A percentile compares a stretch with the other conserved stretches of the same genome.
Evolutionary conservation across 1,284 basidiomycete genomes (phyloP).

Genomic region (Moniliophthora roreri): DNA sequence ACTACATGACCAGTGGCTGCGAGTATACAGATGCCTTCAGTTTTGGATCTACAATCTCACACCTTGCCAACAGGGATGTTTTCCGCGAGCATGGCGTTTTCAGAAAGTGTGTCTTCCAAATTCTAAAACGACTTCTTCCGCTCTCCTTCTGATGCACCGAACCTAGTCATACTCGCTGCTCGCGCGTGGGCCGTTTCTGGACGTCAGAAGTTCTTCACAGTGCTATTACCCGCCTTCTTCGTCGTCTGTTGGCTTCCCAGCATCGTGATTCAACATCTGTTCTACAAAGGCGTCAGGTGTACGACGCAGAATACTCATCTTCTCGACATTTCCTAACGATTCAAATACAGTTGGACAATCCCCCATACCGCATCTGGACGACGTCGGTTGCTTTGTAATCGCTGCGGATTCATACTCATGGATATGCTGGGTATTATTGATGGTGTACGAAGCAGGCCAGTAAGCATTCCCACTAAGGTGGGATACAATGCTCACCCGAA

Average conservation of each 20-base stretch:
- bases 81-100: not conserved
- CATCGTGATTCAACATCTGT: not conserved
- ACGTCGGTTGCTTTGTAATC: not conserved
- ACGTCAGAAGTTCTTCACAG: constrained; percentile 9
- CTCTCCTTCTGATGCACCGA: constrained; percentile 21
- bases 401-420: not conserved
- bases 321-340: not conserved
- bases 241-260: constrained; percentile 11
- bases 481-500: too few species aligned
- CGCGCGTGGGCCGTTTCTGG: constrained; percentile 22
- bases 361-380: not conserved
- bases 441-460: not conserved
- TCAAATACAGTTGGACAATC: not conserved
- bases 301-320: not conserved
- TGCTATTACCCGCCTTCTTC: constrained; percentile 20
- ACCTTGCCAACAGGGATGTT: constrained; percentile 1
- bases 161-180: constrained; percentile 10
- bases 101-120: constrained; percentile 14
- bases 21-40: not conserved
- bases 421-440: not conserved
- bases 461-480: too few species aligned
- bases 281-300: not conserved
- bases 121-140: constrained; percentile 25
- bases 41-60: not conserved
- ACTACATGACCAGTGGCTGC: not conserved